phyloP scores from a whole-genome alignment of 2,329 filamentous ascomycete species.

The Penicillium sp. region DNA sequence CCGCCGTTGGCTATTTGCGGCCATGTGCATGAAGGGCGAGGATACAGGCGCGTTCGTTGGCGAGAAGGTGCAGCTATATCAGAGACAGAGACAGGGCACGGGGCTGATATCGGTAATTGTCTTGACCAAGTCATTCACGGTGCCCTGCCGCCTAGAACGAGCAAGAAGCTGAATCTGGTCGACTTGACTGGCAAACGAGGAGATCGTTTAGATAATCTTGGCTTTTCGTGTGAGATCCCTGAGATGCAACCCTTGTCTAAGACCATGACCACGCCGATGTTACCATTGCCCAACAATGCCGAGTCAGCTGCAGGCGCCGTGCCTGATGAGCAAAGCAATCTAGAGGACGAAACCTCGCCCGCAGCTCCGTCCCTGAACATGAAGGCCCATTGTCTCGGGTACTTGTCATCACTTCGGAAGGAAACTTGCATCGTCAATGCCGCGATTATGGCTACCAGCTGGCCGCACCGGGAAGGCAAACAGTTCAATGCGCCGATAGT shows the following conservation, averaged over 20 bases:
- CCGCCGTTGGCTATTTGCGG: constrained; percentile 61
- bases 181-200: constrained; percentile 54
- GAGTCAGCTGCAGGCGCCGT: constrained; percentile 7
- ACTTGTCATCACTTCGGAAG: constrained; percentile 45
- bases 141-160: constrained; percentile 48
- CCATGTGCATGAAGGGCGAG: constrained; percentile 63
- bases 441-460: constrained; percentile 70
- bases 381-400: constrained; percentile 13
- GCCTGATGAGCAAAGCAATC: constrained; percentile 8
- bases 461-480: constrained; percentile 65
- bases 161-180: constrained; percentile 59
- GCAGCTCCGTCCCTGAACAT: constrained; percentile 9
- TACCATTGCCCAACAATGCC: constrained; percentile 4
- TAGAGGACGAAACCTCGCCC: neutral
- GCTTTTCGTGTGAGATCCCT: constrained; percentile 17
- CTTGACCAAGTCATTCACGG: constrained; percentile 24
- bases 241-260: constrained; percentile 1
- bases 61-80: neutral
- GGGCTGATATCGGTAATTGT: constrained; percentile 10
- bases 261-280: neutral
- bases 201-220: constrained; percentile 37
- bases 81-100: neutral
- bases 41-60: constrained; percentile 59
- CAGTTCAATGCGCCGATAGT: constrained; percentile 78
- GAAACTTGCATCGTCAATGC: constrained; percentile 84